Evolutionary conservation across 768 basidiomycete species (phyloP), one percentile per base, ranked within the genome.

Genomic region (Boletus sp.): DNA sequence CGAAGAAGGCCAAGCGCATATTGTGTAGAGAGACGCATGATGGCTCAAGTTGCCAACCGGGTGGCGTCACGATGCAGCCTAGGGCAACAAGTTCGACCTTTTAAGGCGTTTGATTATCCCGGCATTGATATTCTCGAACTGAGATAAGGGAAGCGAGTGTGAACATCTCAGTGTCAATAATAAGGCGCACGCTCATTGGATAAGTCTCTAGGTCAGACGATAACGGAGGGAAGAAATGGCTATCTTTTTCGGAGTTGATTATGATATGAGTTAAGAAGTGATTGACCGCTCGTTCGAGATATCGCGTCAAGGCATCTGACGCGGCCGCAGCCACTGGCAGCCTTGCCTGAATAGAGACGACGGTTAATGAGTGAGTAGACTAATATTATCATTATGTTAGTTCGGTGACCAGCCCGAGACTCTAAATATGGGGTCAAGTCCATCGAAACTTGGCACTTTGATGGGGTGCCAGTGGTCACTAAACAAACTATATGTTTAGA

Each of bases 1-100:
- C 54, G 66, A 50, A 69, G 9, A 15, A 67, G 17, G 41, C 45
- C 20, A 5, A 51, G 10, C 29, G 17, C 46, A 42, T 36, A 12
- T 40, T 54, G 61, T 2, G 24, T 35, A 37, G 55, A 55, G 39
- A 49, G 28, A 9, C 14, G 39, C 66, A 67, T 67, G 0, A 67
- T 67, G 0, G 40, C 18, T 47, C 24, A 12, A 47, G 52, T 47
- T 41, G n/a, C n/a, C n/a, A 30, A 30, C 6, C 6, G 47, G 29
- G 45, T 7, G 42, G 50, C 18, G 47, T 50, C 41, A 33, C 15
- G 30, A 24, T 24, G 24, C 24, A 24, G 24, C 24, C 24, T n/a
- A 15, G 12, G 1, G 9, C 10, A 7, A 9, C 33, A 33, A 12
- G 28, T 9, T 33, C 20, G 36, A 32, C 42, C 42, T 57, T 64